Percentiles rank a stretch among this genome's conserved stretches.
Conservation (phyloP, 148 eudicot species). For the Pharnaceum exiguum region DNA sequence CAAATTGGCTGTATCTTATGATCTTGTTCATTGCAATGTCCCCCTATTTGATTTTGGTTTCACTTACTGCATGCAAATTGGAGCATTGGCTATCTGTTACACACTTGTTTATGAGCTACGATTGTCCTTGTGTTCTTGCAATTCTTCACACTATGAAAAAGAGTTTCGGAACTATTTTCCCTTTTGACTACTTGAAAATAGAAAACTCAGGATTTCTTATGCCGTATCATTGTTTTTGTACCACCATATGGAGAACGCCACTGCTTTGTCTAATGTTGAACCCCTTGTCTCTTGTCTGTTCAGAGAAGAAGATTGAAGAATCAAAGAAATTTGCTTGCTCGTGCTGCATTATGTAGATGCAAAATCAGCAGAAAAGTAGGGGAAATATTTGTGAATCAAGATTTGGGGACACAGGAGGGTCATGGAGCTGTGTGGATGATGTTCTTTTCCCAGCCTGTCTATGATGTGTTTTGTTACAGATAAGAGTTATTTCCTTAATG, state of each 20-base stretch:
- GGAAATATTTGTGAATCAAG: constrained; percentile 15
- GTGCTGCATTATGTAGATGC: constrained; percentile 70
- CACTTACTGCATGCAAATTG: too few species aligned
- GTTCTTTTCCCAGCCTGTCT: background rate
- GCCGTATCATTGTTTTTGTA: too few species aligned
- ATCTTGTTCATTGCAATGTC: too few species aligned
- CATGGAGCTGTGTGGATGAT: background rate
- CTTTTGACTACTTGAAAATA: too few species aligned
- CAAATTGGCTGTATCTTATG: too few species aligned
- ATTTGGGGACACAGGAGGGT: background rate
- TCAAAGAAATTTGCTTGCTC: constrained; percentile 63
- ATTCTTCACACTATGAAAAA: too few species aligned
- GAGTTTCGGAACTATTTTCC: too few species aligned
- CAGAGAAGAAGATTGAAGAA: constrained; percentile 90
- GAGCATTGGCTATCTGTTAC: too few species aligned
- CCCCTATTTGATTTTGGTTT: too few species aligned
- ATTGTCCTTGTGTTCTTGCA: too few species aligned
- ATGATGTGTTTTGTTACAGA: background rate
- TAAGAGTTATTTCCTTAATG: constrained; percentile 10
- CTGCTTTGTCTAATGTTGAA: background rate
- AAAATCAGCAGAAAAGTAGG: constrained; percentile 6
- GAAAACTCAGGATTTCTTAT: too few species aligned
- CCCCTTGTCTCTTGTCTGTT: constrained; percentile 7
- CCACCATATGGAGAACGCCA: background rate
- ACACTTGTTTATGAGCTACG: too few species aligned